Evolutionary conservation across 2,329 filamentous ascomycete genomes (phyloP), one percentile per base, ranked within the genome.

Genomic region (Phaeosphaeria sp.): DNA sequence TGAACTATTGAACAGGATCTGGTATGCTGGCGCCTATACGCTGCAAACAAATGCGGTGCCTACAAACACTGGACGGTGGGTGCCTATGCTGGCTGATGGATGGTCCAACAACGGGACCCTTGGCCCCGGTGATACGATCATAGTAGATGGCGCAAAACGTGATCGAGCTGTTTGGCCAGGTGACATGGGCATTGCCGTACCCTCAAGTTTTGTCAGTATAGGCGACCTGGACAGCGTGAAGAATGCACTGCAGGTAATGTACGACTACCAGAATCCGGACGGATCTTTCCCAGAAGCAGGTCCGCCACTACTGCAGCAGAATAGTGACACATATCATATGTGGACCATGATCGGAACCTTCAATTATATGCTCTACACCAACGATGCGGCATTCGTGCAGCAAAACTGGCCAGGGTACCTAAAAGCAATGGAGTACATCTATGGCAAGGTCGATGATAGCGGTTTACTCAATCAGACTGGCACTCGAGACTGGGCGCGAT

Each of bases 311-410:
- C 56, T 76, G 17, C 70, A 77, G 54, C 70, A 76, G 46, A 62
- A 67, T 11, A 75, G 70, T 49, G 73, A 76, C 45, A 71, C 74
- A 1, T 77, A 77, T 49, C 73, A 77, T 51, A 79, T 86, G 67
- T 84, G 84, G 75, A 83, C 82, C 1, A 80, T 88, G 71, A 83
- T 88, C 44, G 84, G 84, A 2, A 83, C 83, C 6, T 84, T 85
- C 67, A 85, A 86, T 51, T 87, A 87, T 63, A 78, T 85, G 45
- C 75, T 87, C 2, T 87, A 81, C 62, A 83, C 83, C 0, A 82
- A 83, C 22, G 83, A 88, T 54, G 73, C 80, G 4, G 71, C 67
- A 0, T 87, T 84, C 55, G 66, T 87, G 13, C 59, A 66, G 3
- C 53, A 64, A 5, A 81, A 81, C 24, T 87, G 84, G 84, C 61